These are phyloP conservation scores for Wallacemonas sp. DNA, from an alignment of 208 protist genomes.

Conservation along the genomic window DNA sequence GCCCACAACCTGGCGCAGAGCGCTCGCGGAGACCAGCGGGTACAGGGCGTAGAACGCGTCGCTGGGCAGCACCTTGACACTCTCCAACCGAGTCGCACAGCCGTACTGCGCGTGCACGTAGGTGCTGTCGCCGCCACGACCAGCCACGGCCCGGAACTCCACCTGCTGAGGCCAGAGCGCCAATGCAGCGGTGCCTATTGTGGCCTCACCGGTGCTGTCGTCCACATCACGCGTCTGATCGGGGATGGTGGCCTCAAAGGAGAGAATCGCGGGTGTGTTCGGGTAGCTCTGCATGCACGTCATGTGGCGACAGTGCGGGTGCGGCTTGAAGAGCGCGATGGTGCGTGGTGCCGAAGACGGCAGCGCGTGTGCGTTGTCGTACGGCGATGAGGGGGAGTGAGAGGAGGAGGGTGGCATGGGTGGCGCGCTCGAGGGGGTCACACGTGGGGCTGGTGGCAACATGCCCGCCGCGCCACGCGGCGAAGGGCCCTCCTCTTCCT, in stretches of 20 bases:
- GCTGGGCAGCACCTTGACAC: conserved; percentile 43
- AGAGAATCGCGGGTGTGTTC: conserved; percentile 67
- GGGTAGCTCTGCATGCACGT: conserved; percentile 62
- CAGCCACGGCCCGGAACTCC: conserved; percentile 59
- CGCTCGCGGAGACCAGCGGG: conserved; percentile 48
- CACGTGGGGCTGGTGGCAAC: conserved; percentile 9
- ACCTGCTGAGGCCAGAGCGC: conserved; percentile 49
- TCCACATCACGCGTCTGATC: not conserved
- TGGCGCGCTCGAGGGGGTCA: not conserved
- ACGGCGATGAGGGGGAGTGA: not conserved
- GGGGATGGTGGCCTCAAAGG: conserved; percentile 35
- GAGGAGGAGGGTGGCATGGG: not conserved
- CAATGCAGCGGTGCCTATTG: too few relatives aligned
- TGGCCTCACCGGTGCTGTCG: not conserved
- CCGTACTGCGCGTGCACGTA: conserved; percentile 77
- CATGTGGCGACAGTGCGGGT: conserved; percentile 55
- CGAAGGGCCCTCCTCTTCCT: not conserved
- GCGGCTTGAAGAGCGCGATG: conserved; percentile 65
- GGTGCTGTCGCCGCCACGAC: conserved; percentile 62
- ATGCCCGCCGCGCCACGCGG: conserved; percentile 6
- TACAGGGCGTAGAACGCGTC: conserved; percentile 45
- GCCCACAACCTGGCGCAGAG: conserved; percentile 48
- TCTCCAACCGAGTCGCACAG: conserved; percentile 63
- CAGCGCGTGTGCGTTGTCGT: conserved; percentile 10
- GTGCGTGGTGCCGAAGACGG: conserved; percentile 34